Percentiles rank a stretch among this genome's conserved stretches.
These are phyloP conservation scores for Aspergillus nidulans DNA, from an alignment of 495 filamentous ascomycete genomes.

Conservation along the genomic window DNA sequence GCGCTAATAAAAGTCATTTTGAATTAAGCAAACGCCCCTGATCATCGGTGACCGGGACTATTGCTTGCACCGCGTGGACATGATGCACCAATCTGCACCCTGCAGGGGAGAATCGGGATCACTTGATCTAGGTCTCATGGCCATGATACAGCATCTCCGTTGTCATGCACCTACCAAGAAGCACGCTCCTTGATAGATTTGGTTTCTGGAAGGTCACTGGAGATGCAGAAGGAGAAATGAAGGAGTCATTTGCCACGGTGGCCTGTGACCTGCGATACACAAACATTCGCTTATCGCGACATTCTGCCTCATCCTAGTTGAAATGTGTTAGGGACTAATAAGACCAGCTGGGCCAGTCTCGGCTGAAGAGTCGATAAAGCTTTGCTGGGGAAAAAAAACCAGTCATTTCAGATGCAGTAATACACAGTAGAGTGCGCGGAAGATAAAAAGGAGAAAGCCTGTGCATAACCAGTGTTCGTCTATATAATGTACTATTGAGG, in stretches of 20 bases:
- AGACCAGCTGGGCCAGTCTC: too few species aligned
- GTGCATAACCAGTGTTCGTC: too few species aligned
- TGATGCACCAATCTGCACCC: neutral
- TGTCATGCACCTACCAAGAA: neutral
- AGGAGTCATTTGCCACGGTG: neutral
- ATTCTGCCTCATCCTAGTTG: too few species aligned
- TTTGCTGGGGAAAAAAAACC: too few species aligned
- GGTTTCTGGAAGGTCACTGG: neutral
- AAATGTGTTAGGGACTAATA: too few species aligned
- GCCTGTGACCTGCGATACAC: neutral
- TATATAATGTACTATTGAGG: too few species aligned
- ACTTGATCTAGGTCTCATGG: neutral
- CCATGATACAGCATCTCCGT: neutral
- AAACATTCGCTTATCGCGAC: neutral
- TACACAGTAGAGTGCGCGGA: too few species aligned
- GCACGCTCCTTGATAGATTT: neutral
- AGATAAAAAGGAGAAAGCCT: too few species aligned
- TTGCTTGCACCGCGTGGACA: neutral
- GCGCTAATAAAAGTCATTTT: neutral
- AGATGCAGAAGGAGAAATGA: neutral
- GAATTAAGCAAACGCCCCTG: conserved; percentile 2
- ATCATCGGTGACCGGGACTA: neutral
- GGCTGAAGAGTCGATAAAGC: too few species aligned
- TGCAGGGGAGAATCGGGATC: conserved; percentile 3
- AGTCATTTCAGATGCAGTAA: too few species aligned